Evolutionary conservation across 352 stramenopile species (phyloP), one percentile per base, ranked within the genome.

Genomic region (Pythium sukuiense): DNA sequence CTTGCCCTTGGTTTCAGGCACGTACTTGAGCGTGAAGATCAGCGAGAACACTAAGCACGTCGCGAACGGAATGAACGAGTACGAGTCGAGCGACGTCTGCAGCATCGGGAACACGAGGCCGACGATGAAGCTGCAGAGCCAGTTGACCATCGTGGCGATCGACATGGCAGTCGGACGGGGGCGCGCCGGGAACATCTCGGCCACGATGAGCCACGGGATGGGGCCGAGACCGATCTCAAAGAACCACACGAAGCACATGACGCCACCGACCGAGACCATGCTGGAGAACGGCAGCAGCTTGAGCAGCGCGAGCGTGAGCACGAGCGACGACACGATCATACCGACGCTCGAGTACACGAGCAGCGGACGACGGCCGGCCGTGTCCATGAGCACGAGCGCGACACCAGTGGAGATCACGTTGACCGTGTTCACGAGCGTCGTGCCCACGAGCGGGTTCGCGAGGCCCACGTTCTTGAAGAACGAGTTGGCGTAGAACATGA

Each of bases 161-260:
- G 76, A 87, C 86, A 96, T 96, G 58, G 80, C 78, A 12, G 76
- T 79, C 55, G 84, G 83, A 46, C 96, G 87, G 57, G 95, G 94
- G 66, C 93, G 92, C 26, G 83, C 79, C 59, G 92, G 83, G 78
- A 97, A 97, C 87, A 97, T 96, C 72, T 98, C 93, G 18, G 88
- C 88, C 2, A 97, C 88, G 63, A 98, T 97, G 41, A 97, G 76
- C 93, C 90, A 97, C 41, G 93, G 91, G 64, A 98, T 97, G 6
- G 93, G 90, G 26, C 92, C 92, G 14, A 76, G 45, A 4, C 70
- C 70, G 41, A 76, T 81, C 61, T 79, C 71, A 61, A 81, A 81
- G 68, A 81, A 81, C 74, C 74, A 81, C 55, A 81, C 74, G 60
- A 81, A 81, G 60, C 74, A 77, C 71, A 81, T 79, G 20, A 81